Base-by-base conservation (phyloP, 108 stramenopile species). In the Tribonema minus region DNA sequence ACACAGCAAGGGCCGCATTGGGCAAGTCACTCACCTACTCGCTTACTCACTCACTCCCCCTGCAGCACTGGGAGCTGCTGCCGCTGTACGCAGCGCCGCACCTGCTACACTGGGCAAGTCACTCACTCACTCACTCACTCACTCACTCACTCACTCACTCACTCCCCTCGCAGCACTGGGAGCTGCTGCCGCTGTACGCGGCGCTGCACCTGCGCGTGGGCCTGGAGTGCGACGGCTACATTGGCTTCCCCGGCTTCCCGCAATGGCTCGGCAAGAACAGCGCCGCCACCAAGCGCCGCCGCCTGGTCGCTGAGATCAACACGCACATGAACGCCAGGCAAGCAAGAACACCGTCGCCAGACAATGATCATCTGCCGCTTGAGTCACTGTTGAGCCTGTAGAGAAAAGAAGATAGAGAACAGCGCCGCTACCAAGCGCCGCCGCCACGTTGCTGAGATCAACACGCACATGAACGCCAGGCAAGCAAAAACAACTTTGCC, bases 231-330 rank as follows among this genome's bases (percentile, higher is more conserved):
- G 91, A 85, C 23, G 95, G 95, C 36, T 76, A 82, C 23, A 82
- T 72, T 38, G 94, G 92, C 27, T 94, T 88, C 80, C 93, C 96
- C 23, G 93, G 91, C 58, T 96, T 99, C 70, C 90, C 95, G 25
- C 88, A 89, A 30, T 99, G 94, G 94, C 85, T 97, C 65, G 98
- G 96, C 30, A 94, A 95, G 86, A 94, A 96, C 87, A 94, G 93
- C 32, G 63, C 87, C 35, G 72, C 87, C 71, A 88, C 86, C 28
- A 96, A 96, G 81, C 90, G 87, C 64, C 76, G 78, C 65, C 89
- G 98, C 0, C 67, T 95, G 46, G 69, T 94, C 46, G 82, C 85
- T 46, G 98, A 97, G 81, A 71, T 96, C 28, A 72, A 84, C n/a
- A 91, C 92, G 66, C 96, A 96, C 86, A 89, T 96, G 86, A 92